These are phyloP conservation scores for Botryotinia narcissicola DNA, from an alignment of 2,329 filamentous ascomycete species.

Conservation along the genomic window DNA sequence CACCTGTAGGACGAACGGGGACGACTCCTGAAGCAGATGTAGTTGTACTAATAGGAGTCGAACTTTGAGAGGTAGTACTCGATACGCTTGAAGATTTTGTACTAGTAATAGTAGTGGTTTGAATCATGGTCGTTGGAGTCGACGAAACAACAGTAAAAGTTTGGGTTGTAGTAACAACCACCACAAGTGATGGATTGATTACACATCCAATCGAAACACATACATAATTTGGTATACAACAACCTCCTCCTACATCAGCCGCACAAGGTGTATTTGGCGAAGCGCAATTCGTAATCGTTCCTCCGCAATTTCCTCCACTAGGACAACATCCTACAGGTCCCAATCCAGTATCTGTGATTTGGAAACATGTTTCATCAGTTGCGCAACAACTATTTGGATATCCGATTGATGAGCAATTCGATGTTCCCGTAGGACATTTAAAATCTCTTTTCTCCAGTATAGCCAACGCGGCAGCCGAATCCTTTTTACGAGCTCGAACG, in stretches of 20 bases:
- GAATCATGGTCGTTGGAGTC: constrained; percentile 15
- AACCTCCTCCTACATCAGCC: constrained; percentile 66
- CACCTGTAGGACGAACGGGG: constrained; percentile 49
- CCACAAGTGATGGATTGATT: constrained; percentile 33
- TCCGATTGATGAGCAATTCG: constrained; percentile 61
- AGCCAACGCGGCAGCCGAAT: constrained; percentile 43
- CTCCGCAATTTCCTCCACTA: constrained; percentile 59
- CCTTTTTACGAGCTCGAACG: constrained; percentile 23
- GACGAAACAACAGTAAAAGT: constrained; percentile 24
- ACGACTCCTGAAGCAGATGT: constrained; percentile 43
- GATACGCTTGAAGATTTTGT: constrained; percentile 1
- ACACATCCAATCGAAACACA: constrained; percentile 69
- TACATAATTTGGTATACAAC: constrained; percentile 69
- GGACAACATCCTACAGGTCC: constrained; percentile 77
- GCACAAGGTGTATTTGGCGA: constrained; percentile 64
- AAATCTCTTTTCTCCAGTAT: constrained; percentile 57
- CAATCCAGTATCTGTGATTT: constrained; percentile 58
- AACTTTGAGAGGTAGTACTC: constrained; percentile 21
- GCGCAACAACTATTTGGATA: constrained; percentile 72
- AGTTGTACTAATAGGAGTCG: constrained; percentile 43
- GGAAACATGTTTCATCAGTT: constrained; percentile 63
- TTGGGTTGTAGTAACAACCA: constrained; percentile 27
- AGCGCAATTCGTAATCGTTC: constrained; percentile 60
- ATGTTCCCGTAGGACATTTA: constrained; percentile 64
- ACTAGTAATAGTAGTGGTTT: constrained; percentile 37